Evolutionary conservation across 2,329 filamentous ascomycete genomes (phyloP).

Genomic region (Phialophora macrospora): DNA sequence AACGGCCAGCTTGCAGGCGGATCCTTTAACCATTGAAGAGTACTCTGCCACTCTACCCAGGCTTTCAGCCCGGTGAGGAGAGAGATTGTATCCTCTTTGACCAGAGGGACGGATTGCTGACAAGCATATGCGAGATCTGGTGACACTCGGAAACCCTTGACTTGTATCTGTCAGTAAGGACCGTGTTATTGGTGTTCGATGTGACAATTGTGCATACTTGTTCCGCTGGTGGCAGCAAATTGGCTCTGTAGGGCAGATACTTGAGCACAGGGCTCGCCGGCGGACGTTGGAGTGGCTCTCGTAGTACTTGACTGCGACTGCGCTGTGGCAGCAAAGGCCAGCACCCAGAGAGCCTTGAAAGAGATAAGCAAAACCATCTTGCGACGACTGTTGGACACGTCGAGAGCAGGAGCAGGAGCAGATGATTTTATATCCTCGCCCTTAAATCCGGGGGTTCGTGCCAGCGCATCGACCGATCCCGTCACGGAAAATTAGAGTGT

Average conservation of each 20-base stretch:
- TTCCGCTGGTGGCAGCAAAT: background rate
- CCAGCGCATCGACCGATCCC: background rate
- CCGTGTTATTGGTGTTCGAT: background rate
- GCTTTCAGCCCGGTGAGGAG: conserved; percentile 13
- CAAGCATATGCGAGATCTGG: conserved; percentile 20
- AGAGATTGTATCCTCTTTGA: conserved; percentile 21
- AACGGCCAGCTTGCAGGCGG: conserved; percentile 60
- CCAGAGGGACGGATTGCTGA: conserved; percentile 18
- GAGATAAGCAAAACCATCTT: background rate
- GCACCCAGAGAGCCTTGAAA: conserved; percentile 1
- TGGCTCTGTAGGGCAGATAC: conserved; percentile 7
- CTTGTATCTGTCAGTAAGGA: background rate
- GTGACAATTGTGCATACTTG: conserved; percentile 3
- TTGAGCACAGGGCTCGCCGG: conserved; percentile 10
- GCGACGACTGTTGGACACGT: background rate
- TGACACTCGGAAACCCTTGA: background rate
- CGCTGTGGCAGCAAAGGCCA: conserved; percentile 5
- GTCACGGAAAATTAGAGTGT: background rate
- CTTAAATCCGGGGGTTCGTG: background rate
- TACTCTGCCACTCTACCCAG: conserved; percentile 54
- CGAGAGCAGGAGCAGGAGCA: background rate
- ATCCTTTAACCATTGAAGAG: conserved; percentile 55
- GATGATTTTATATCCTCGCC: background rate
- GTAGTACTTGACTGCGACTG: conserved; percentile 3
- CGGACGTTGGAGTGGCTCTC: background rate